These are phyloP conservation scores for Phytomonas sp. DNA, from an alignment of 208 protist genomes.

Conservation along the genomic window DNA sequence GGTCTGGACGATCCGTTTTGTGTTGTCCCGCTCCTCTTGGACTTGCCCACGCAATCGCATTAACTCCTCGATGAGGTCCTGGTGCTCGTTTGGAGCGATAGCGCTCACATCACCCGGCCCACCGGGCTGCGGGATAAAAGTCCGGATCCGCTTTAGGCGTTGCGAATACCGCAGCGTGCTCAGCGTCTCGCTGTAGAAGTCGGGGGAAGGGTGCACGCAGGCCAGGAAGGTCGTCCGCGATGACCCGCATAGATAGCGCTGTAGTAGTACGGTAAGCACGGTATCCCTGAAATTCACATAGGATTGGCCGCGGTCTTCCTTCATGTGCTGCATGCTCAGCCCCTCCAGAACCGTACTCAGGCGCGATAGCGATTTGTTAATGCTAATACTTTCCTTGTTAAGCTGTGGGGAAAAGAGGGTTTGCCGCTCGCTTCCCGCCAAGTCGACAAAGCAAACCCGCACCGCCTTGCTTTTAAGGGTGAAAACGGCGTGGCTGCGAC, in stretches of 20 bases:
- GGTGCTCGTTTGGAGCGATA: conserved; percentile 23
- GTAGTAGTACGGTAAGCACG: conserved; percentile 79
- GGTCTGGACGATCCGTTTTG: conserved; percentile 17
- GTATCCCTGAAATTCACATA: conserved; percentile 87
- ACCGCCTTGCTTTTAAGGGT: conserved; percentile 71
- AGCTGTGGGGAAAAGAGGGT: conserved; percentile 72
- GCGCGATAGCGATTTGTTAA: conserved; percentile 85
- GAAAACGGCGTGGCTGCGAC: conserved; percentile 90
- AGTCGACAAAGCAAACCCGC: conserved; percentile 80
- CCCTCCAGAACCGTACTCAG: conserved; percentile 85
- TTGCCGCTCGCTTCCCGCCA: conserved; percentile 85
- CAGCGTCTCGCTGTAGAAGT: conserved; percentile 65
- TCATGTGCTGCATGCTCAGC: conserved; percentile 41
- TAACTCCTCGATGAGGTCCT: conserved; percentile 55
- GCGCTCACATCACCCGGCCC: conserved; percentile 32
- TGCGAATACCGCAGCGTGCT: conserved; percentile 85
- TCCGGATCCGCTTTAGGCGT: conserved; percentile 68
- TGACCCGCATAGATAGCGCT: conserved; percentile 75
- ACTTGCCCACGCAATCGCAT: conserved; percentile 39
- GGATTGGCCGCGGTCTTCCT: conserved; percentile 25
- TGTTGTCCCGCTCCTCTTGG: conserved; percentile 18
- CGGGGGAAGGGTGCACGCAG: conserved; percentile 63
- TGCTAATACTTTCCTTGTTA: conserved; percentile 84
- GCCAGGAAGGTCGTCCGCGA: conserved; percentile 84
- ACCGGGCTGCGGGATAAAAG: conserved; percentile 10